These are phyloP conservation scores for Gnetum montanum DNA, from an alignment of 75 land plant species.

Conservation along the genomic window DNA sequence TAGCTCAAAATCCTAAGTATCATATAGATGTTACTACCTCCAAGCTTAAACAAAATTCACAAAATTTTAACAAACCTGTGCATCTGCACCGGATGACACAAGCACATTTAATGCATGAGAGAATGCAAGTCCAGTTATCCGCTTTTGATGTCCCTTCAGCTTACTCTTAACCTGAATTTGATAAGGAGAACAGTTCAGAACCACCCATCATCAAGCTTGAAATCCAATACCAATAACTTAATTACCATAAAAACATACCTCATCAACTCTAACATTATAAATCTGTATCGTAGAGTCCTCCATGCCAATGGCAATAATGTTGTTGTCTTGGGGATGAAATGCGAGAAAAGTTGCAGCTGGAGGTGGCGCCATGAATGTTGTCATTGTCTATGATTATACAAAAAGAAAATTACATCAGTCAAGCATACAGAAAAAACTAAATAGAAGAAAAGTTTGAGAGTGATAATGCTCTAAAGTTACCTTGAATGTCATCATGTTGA, in stretches of 20 bases:
- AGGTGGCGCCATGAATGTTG: constrained; percentile 57
- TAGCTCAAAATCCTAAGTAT: neutral
- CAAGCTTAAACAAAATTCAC: too few species aligned
- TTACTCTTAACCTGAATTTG: constrained; percentile 37
- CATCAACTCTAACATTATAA: constrained; percentile 49
- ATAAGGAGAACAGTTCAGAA: neutral
- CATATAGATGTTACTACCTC: neutral
- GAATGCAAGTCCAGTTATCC: constrained; percentile 54
- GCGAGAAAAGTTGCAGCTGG: constrained; percentile 63
- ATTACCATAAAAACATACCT: constrained; percentile 15
- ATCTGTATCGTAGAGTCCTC: constrained; percentile 48
- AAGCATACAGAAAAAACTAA: neutral
- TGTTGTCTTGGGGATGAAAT: constrained; percentile 58
- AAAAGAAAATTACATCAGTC: neutral
- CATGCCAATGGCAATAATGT: constrained; percentile 60
- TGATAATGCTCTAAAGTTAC: constrained; percentile 13
- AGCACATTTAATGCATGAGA: constrained; percentile 40
- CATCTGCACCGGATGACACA: constrained; percentile 65
- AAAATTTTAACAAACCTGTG: too few species aligned
- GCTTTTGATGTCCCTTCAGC: constrained; percentile 43
- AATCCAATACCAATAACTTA: neutral
- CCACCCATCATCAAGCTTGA: neutral
- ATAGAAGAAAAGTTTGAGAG: too few species aligned
- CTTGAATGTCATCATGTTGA: constrained; percentile 65
- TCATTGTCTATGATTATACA: constrained; percentile 47